A percentile compares a stretch with the other conserved stretches of the same genome.
Evolutionary conservation across 768 basidiomycete species (phyloP).

Genomic region (Psilocybe tampanensis): DNA sequence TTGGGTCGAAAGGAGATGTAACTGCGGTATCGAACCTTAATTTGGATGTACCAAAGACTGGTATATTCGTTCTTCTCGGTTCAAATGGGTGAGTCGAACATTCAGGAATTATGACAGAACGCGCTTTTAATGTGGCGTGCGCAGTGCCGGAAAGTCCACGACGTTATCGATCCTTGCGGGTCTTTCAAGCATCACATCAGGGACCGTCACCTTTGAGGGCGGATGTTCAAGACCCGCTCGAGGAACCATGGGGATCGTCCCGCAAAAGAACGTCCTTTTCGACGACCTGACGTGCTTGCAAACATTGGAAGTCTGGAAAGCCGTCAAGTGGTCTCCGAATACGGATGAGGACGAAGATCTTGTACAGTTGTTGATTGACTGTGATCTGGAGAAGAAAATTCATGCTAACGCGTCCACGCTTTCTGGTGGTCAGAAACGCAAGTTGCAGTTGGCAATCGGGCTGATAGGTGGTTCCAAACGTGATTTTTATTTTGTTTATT

Average conservation of each 20-base stretch:
- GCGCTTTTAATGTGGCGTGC: no score
- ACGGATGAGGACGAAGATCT: slow-evolving; percentile 55
- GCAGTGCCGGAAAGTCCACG: slow-evolving; percentile 83
- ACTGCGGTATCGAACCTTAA: slow-evolving; percentile 69
- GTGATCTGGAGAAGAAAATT: slow-evolving; percentile 73
- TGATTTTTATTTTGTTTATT: slow-evolving; percentile 23
- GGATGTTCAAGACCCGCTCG: slow-evolving; percentile 55
- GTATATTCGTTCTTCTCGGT: slow-evolving; percentile 79
- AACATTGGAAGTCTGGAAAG: slow-evolving; percentile 71
- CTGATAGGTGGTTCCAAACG: slow-evolving; percentile 75
- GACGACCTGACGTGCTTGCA: slow-evolving; percentile 75
- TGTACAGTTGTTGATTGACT: slow-evolving; percentile 66
- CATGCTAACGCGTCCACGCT: slow-evolving; percentile 65
- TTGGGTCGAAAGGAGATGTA: slow-evolving; percentile 50
- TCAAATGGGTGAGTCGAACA: slow-evolving; percentile 71
- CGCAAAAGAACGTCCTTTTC: slow-evolving; percentile 84
- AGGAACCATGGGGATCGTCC: slow-evolving; percentile 74
- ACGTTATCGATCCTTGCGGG: slow-evolving; percentile 67
- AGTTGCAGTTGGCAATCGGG: slow-evolving; percentile 82
- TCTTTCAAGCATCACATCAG: slow-evolving; percentile 58
- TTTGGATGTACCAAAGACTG: slow-evolving; percentile 67
- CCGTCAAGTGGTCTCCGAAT: slow-evolving; percentile 63
- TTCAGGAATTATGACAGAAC: no score
- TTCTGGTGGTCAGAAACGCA: slow-evolving; percentile 82
- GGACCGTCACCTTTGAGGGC: slow-evolving; percentile 58